Conservation (phyloP, 257 asterid genomes). For the Solanum clarkiae region DNA sequence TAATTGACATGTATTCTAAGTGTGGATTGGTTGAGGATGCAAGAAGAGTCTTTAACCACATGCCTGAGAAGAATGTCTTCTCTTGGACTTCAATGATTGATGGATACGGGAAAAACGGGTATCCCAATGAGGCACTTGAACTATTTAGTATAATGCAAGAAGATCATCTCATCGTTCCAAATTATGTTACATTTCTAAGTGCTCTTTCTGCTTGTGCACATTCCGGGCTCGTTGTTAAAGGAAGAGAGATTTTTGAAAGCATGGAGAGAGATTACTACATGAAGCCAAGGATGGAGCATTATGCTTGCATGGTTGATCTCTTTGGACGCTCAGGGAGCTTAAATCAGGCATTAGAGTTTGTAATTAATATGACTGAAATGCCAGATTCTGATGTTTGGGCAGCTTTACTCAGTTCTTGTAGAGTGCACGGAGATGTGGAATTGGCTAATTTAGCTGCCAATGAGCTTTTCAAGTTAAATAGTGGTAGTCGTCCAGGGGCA, state of each 20-base stretch:
- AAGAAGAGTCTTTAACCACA: slow-evolving; percentile 44
- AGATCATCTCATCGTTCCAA: slow-evolving; percentile 27
- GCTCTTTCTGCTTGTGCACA: slow-evolving; percentile 84
- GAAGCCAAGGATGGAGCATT: slow-evolving; percentile 91
- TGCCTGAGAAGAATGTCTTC: slow-evolving; percentile 65
- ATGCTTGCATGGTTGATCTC: slow-evolving; percentile 79
- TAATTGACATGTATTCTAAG: slow-evolving; percentile 81
- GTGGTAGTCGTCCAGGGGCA: slow-evolving; percentile 56
- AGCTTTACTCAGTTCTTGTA: slow-evolving; percentile 67
- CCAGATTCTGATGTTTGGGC: slow-evolving; percentile 90
- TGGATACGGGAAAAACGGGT: slow-evolving; percentile 88
- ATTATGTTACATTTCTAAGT: slow-evolving; percentile 70
- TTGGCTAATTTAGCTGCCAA: slow-evolving; percentile 71
- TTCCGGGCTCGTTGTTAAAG: slow-evolving; percentile 60
- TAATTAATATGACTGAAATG: slow-evolving; percentile 46
- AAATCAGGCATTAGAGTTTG: slow-evolving; percentile 53
- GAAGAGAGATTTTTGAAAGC: slow-evolving; percentile 48
- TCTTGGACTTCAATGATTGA: slow-evolving; percentile 96
- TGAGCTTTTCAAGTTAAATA: slow-evolving; percentile 51
- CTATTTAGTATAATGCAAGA: slow-evolving; percentile 47
- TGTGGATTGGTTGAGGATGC: slow-evolving; percentile 74
- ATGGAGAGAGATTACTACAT: slow-evolving; percentile 42
- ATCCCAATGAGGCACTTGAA: slow-evolving; percentile 46
- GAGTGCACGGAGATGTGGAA: slow-evolving; percentile 73
- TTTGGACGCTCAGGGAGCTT: slow-evolving; percentile 76